Base-by-base conservation (phyloP, 225 moss, liverwort and hornwort species). In the Polytrichum commune region DNA sequence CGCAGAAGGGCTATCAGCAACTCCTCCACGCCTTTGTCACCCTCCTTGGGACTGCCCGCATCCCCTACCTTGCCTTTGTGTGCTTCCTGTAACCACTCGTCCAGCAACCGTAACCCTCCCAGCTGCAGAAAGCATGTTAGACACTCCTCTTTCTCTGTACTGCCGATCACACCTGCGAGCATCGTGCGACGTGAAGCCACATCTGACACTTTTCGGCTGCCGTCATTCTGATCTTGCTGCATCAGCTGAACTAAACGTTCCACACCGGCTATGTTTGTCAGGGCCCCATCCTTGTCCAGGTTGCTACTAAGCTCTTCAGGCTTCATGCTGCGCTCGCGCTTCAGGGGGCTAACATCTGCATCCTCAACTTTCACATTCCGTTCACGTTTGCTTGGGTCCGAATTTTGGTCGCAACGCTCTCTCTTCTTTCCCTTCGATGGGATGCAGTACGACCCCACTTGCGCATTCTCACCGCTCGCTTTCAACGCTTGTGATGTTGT, bases 321-420 rank as follows among this genome's bases (percentile, higher is more conserved):
- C 92, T 90, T 98, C 97, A 95, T 98, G 91, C 90, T 94, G 94
- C 97, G 95, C 70, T 98, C 97, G 33, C 92, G 91, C 95, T 98
- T 98, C 88, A 84, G 69, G 71, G 92, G 91, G 74, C 92, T 92
- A 80, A 90, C 79, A 71, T 95, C 97, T 82, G 91, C 91, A 92
- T 98, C 97, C 75, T 95, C 95, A 69, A 81, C 75, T 81, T 93
- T 98, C 81, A 90, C 75, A 84, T 88, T 86, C 80, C 93, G 85
- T 77, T 98, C 97, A 25, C 91, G 94, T 74, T 93, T 95, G 71
- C 77, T 93, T 9, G 88, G 85, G 64, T 98, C 95, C 91, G 90
- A 69, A 76, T 82, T 90, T 32, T 95, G 97, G 73, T 98, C 97
- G 64, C 85, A 70, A 73, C 97, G 87, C 74, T 98, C 97, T 73